Evolutionary conservation across 192 early-diverging fungal species (phyloP).

Genomic region (Physocladia obscura): DNA sequence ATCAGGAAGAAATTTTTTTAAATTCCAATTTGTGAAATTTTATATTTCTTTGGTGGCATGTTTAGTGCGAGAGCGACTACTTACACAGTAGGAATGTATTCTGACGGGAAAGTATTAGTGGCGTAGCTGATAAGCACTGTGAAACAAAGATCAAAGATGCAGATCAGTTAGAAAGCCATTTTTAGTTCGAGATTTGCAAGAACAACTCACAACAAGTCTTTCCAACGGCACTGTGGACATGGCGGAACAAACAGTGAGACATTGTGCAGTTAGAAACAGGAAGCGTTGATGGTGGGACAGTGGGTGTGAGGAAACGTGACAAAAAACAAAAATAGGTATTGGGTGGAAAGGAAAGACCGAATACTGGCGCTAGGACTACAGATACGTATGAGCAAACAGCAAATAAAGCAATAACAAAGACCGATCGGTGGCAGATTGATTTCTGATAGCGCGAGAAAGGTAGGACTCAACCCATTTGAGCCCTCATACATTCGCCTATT

Average conservation of each 20-base stretch:
- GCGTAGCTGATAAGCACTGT: conserved; percentile 92
- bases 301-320: too few relatives aligned
- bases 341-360: not conserved
- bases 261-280: not conserved
- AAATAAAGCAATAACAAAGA: not conserved
- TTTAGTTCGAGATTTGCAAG: not conserved
- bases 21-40: too few relatives aligned
- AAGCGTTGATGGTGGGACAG: not conserved
- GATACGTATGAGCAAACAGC: not conserved
- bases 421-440: not conserved
- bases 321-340: too few relatives aligned
- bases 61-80: too few relatives aligned
- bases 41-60: too few relatives aligned
- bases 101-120: conserved; percentile 99
- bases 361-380: too few relatives aligned
- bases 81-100: conserved; percentile 99
- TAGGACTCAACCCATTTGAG: too few relatives aligned
- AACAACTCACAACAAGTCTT: conserved; percentile 77
- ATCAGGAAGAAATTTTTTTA: not conserved
- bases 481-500: too few relatives aligned
- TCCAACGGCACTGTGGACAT: conserved; percentile 73
- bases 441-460: not conserved
- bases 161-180: not conserved
- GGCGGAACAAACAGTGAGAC: too few relatives aligned
- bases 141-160: not conserved